Base-by-base conservation (phyloP, 164 flowering plant genomes). In the Piper longum region DNA sequence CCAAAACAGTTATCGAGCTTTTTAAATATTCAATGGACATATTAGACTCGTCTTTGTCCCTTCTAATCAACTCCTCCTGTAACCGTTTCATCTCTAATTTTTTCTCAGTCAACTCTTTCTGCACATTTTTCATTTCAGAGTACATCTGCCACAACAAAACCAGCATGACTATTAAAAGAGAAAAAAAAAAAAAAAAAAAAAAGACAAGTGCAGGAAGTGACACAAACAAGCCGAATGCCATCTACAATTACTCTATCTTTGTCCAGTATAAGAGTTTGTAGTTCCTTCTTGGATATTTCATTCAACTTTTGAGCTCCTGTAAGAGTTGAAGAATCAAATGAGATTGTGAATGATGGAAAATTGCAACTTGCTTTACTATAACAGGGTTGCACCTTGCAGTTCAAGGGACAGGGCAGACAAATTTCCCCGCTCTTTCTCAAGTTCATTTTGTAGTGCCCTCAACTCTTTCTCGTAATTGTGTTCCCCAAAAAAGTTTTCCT, bases 401-500 rank as follows among this genome's bases (percentile, higher is more conserved):
- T 74, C 75, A 11, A 66, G 40, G 64, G 77, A 78, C 55, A 77
- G 42, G 65, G 58, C 73, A 56, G 75, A 75, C 58, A 73, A 68
- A 39, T 71, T 73, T 16, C 70, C 77, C 43, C 74, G 88, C 71
- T 91, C 96, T 64, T 75, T 78, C n/a, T 81, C 75, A 57, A 89
- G 83, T 65, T 85, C 87, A 71, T 63, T 59, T 69, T 62, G 72
- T 63, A 88, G 63, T 57, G 82, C 71, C 66, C 82, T 80, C 55
- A 85, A 66, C 71, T 82, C 85, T 61, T 65, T 63, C 69, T 85
- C 88, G 64, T 83, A 69, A 64, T 74, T 81, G 65, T 80, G 82
- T 71, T 87, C 93, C 70, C 85, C 98, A 56, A 78, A 67, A 64
- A 80, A 55, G 78, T 79, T 84, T 79, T 85, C 81, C 71, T 82